A percentile compares a stretch with the other conserved stretches of the same genome.
phyloP scores from a whole-genome alignment of 2,329 filamentous ascomycete species.

The Reticulascus tulasneorum region DNA sequence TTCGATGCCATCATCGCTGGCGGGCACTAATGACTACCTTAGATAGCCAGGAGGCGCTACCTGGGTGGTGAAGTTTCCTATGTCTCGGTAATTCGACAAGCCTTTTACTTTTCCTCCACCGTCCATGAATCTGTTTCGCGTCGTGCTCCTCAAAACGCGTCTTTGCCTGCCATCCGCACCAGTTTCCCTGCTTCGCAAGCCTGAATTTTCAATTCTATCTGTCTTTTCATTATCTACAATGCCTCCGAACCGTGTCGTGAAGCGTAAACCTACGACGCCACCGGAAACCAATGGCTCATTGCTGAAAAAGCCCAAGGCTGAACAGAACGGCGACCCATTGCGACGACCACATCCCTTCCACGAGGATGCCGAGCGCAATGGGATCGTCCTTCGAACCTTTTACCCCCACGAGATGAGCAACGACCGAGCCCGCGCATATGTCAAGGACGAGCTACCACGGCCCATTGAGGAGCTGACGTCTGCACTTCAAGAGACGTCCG shows the following conservation, averaged over 20 bases:
- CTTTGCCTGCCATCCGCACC: background rate
- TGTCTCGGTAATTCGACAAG: too few relatives aligned
- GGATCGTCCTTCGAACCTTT: slow-evolving; percentile 67
- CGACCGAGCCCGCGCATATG: slow-evolving; percentile 71
- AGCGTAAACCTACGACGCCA: slow-evolving; percentile 20
- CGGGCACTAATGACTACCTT: too few relatives aligned
- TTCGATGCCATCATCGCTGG: too few relatives aligned
- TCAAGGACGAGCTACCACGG: slow-evolving; percentile 60
- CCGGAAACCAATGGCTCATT: slow-evolving; percentile 17
- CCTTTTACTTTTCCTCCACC: background rate
- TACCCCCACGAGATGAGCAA: slow-evolving; percentile 88
- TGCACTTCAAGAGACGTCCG: slow-evolving; percentile 58
- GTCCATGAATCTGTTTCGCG: slow-evolving; percentile 6
- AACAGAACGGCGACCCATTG: slow-evolving; percentile 28
- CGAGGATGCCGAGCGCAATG: slow-evolving; percentile 46
- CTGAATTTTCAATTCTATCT: background rate
- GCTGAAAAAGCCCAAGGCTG: slow-evolving; percentile 28
- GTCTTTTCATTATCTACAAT: slow-evolving; percentile 21
- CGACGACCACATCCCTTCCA: slow-evolving; percentile 43
- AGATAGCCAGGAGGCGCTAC: too few relatives aligned
- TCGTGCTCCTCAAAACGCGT: slow-evolving; percentile 4
- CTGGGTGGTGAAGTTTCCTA: too few relatives aligned
- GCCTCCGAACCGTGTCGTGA: slow-evolving; percentile 21
- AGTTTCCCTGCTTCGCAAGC: background rate
- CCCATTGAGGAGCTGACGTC: slow-evolving; percentile 67